Evolutionary conservation across 768 basidiomycete genomes (phyloP), one percentile per base, ranked within the genome.

Genomic region (Lyophyllum atratum): DNA sequence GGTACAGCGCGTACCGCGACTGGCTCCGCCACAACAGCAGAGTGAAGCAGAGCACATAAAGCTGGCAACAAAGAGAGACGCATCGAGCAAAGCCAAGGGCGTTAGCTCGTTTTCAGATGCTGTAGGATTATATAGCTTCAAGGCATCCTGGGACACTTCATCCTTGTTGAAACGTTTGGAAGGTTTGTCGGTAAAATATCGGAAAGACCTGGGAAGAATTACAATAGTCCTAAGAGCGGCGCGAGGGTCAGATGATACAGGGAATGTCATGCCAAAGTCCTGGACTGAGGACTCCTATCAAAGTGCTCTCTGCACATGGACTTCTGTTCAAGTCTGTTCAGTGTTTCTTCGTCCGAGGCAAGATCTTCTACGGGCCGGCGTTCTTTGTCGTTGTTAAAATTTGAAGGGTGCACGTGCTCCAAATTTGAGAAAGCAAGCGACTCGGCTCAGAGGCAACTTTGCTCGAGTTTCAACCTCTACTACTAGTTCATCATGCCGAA

Each of bases 401-500:
- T 14, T 22, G 26, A 48, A 46, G 44, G 26, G 40, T 9, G 39
- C 52, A 29, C 56, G 47, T 56, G 39, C 40, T 1, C 10, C 43
- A 21, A 44, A 24, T 22, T 11, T 44, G 43, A n/a, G n/a, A n/a
- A n/a, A n/a, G n/a, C n/a, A n/a, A n/a, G n/a, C n/a, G n/a, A n/a
- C n/a, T n/a, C n/a, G n/a, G n/a, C n/a, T n/a, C n/a, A n/a, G n/a
- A n/a, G n/a, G n/a, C n/a, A n/a, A n/a, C n/a, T n/a, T n/a, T n/a
- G n/a, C n/a, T n/a, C n/a, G n/a, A n/a, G 22, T 9, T 9, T 11
- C 31, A 45, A 24, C 49, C 39, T 21, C 26, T 37, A 28, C 26
- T 28, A 45, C 50, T 51, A 22, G 4, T 22, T 53, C 26, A 10
- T 15, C 24, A 85, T 97, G 94, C 94, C 94, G 14, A 95, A 95